Percentiles rank a stretch among this genome's conserved stretches.
These are phyloP conservation scores for Torulaspora gathmanii DNA, from an alignment of 805 yeast genomes.

Conservation along the genomic window DNA sequence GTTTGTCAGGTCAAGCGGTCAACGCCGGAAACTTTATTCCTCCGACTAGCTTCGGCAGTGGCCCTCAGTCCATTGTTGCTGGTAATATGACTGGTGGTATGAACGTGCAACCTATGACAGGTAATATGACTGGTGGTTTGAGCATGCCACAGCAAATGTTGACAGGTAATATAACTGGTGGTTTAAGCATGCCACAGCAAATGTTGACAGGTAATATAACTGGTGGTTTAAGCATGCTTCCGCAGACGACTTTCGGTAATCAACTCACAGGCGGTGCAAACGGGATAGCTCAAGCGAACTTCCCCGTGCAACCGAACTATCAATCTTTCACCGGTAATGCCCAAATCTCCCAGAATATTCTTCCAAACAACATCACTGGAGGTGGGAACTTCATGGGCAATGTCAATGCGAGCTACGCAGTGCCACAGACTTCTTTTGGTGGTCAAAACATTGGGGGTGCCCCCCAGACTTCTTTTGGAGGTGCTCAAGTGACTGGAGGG, in stretches of 20 bases:
- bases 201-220: slow-evolving; percentile 21
- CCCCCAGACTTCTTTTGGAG: slow-evolving; percentile 41
- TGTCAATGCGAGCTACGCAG: slow-evolving; percentile 19
- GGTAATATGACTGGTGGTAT: slow-evolving; percentile 28
- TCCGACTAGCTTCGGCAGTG: slow-evolving; percentile 40
- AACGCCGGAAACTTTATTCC: slow-evolving; percentile 12
- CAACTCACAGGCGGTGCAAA: slow-evolving; percentile 41
- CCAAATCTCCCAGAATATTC: slow-evolving; percentile 27
- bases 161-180: slow-evolving; percentile 44
- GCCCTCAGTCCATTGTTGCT: neutral
- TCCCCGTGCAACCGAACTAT: slow-evolving; percentile 19
- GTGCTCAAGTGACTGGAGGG: slow-evolving; percentile 33
- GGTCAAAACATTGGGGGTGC: slow-evolving; percentile 24
- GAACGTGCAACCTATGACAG: slow-evolving; percentile 36
- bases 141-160: slow-evolving; percentile 33
- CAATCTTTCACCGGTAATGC: neutral
- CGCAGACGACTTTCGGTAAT: slow-evolving; percentile 42
- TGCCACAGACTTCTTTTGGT: slow-evolving; percentile 44
- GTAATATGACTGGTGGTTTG: slow-evolving; percentile 30
- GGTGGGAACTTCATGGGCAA: slow-evolving; percentile 29
- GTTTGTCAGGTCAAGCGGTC: slow-evolving; percentile 12
- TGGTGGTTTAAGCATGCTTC: slow-evolving; percentile 38
- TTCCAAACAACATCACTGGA: slow-evolving; percentile 33
- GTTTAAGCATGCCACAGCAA: slow-evolving; percentile 29
- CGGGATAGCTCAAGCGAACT: slow-evolving; percentile 42